Percentiles rank a stretch among this genome's conserved stretches.
These are phyloP conservation scores for Aspergillus fumigatus DNA, from an alignment of 2,329 filamentous ascomycete species.

Conservation along the genomic window DNA sequence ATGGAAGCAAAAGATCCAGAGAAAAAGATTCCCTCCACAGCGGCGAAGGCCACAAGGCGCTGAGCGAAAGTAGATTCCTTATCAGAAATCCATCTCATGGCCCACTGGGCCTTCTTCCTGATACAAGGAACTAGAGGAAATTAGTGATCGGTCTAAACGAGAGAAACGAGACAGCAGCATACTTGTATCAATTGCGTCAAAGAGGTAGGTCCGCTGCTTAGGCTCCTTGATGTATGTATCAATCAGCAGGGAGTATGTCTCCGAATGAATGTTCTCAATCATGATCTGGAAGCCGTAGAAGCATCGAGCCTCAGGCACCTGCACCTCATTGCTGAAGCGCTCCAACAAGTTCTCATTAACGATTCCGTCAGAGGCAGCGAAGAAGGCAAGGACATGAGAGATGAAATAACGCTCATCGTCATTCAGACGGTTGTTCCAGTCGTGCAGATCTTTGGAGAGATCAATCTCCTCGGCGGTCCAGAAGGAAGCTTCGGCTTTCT, in stretches of 20 bases:
- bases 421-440: slow-evolving; percentile 97
- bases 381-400: slow-evolving; percentile 98
- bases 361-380: slow-evolving; percentile 96
- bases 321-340: slow-evolving; percentile 94
- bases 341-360: slow-evolving; percentile 99
- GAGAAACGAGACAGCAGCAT: slow-evolving; percentile 34
- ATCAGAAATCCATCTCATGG: slow-evolving; percentile 89
- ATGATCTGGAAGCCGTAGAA: slow-evolving; percentile 99
- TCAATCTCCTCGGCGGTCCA: slow-evolving; percentile 99
- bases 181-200: slow-evolving; percentile 98
- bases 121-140: slow-evolving; percentile 74
- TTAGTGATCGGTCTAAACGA: slow-evolving; percentile 22
- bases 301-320: slow-evolving; percentile 96
- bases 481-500: slow-evolving; percentile 99
- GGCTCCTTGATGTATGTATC: slow-evolving; percentile 99
- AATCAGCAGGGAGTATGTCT: slow-evolving; percentile 98
- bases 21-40: slow-evolving; percentile 99
- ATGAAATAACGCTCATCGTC: slow-evolving; percentile 98
- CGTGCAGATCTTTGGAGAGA: slow-evolving; percentile 95
- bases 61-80: slow-evolving; percentile 91
- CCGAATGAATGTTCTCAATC: slow-evolving; percentile 99
- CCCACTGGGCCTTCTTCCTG: slow-evolving; percentile 98
- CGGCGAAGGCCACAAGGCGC: slow-evolving; percentile 93
- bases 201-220: slow-evolving; percentile 86
- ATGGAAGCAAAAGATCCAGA: slow-evolving; percentile 97